Evolutionary conservation across 345 rosid genomes (phyloP), one percentile per base, ranked within the genome.

Genomic region (Stellera chamaejasme): DNA sequence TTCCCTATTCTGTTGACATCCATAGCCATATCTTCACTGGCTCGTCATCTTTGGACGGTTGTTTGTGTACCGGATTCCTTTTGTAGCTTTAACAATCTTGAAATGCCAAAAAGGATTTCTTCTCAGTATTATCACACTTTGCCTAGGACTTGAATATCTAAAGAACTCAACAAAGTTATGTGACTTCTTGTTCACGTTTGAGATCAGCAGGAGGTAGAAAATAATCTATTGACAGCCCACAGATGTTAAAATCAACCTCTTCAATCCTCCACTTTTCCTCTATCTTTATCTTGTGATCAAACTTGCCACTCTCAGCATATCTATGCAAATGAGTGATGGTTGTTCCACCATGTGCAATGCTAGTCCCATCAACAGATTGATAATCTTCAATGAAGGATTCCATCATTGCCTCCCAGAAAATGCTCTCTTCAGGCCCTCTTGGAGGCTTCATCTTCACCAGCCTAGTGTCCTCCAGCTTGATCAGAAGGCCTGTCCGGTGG

Each of bases 261-360:
- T 92, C 98, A n/a, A 92, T 92, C 63, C 68, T 67, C 97, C 98
- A 92, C 10, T 73, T 74, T 74, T 92, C 98, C 50, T 92, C 94
- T n/a, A 92, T 75, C 74, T 69, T 72, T 64, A 94, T 73, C 73
- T 77, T 79, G 57, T 92, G 97, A 4, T 32, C 39, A 32, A 32
- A 32, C 15, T 81, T 81, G 27, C 62, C 77, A 0, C 77, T 68
- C 23, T 75, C 85, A 0, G 90, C 98, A 28, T 85, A 79, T 16
- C 98, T 77, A 46, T 72, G 67, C 5, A 92, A 70, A 8, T 86
- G 83, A 0, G 88, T 77, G 3, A 57, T 53, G 0, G 93, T 92
- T 58, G 71, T 82, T 11, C 98, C 98, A 10, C 69, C 28, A n/a
- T 88, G 98, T 0, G 90, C 95, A 19, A 92, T 71, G 57, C 88